Conservation (phyloP, 768 basidiomycete genomes). For the Tylopilus subfusipes region DNA sequence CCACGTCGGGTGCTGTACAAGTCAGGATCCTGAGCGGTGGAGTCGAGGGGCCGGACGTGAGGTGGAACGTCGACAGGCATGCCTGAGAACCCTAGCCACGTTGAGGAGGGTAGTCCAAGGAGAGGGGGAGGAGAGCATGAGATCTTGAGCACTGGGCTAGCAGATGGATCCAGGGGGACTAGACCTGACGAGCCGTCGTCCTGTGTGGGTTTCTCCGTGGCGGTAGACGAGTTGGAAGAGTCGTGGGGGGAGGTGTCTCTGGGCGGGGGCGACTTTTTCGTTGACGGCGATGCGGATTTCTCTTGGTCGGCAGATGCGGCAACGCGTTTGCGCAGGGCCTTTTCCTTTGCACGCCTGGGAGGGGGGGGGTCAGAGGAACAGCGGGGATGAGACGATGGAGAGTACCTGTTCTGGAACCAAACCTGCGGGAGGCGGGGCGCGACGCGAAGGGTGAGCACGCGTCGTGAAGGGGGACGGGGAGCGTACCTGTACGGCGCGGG, state of each 20-base stretch:
- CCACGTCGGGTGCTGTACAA: slow-evolving; percentile 44
- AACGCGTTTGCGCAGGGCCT: slow-evolving; percentile 57
- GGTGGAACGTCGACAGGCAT: slow-evolving; percentile 22
- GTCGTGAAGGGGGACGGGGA: slow-evolving; percentile 1
- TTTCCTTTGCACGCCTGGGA: slow-evolving; percentile 78
- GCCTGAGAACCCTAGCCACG: slow-evolving; percentile 37
- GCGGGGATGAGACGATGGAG: slow-evolving; percentile 7
- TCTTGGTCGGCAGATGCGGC: slow-evolving; percentile 20
- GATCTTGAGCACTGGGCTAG: slow-evolving; percentile 22
- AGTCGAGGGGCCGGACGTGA: slow-evolving; percentile 23
- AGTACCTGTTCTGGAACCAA: slow-evolving; percentile 86
- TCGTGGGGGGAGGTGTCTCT: slow-evolving; percentile 31
- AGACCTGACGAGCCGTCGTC: slow-evolving; percentile 7
- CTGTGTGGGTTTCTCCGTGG: slow-evolving; percentile 39
- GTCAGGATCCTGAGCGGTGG: slow-evolving; percentile 29
- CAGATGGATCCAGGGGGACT: slow-evolving; percentile 1
- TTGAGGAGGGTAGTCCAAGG: slow-evolving; percentile 2
- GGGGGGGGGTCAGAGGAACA: slow-evolving; percentile 10
- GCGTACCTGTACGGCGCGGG: slow-evolving; percentile 90
- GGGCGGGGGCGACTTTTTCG: slow-evolving; percentile 7
- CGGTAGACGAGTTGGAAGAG: slow-evolving; percentile 33
- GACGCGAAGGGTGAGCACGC: slow-evolving; percentile 21
- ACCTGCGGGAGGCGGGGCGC: slow-evolving; percentile 48
- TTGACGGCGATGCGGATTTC: not conserved
- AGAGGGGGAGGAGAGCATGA: slow-evolving; percentile 20